Conservation (phyloP, 2,329 filamentous ascomycete genomes). For the Trichocomaceae sp. region DNA sequence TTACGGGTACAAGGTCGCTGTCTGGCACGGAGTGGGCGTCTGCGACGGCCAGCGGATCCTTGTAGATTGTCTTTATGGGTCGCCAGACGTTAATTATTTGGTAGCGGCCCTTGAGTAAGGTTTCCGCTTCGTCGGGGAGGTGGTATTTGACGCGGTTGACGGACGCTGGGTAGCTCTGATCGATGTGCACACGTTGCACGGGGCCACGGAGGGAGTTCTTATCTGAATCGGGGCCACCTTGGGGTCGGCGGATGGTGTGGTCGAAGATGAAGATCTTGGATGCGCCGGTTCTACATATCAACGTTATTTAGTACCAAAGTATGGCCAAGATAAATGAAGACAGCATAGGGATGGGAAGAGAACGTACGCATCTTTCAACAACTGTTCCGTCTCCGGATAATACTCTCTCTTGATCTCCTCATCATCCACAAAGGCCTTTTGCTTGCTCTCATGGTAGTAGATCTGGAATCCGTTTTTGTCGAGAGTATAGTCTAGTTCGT, state of each 20-base stretch:
- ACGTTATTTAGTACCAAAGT: too few species aligned
- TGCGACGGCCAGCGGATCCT: slow-evolving; percentile 51
- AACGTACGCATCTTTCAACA: slow-evolving; percentile 37
- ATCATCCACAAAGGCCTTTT: slow-evolving; percentile 37
- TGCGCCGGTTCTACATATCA: slow-evolving; percentile 40
- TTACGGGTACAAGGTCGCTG: slow-evolving; percentile 44
- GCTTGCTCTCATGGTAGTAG: slow-evolving; percentile 34
- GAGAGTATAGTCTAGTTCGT: slow-evolving; percentile 38
- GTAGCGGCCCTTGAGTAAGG: slow-evolving; percentile 39
- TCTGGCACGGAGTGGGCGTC: slow-evolving; percentile 47
- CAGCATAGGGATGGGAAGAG: too few species aligned
- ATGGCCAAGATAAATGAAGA: neutral
- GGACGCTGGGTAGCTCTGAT: slow-evolving; percentile 43
- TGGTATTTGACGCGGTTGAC: slow-evolving; percentile 40
- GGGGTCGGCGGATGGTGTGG: slow-evolving; percentile 42
- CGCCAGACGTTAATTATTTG: slow-evolving; percentile 51
- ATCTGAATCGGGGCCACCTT: slow-evolving; percentile 19
- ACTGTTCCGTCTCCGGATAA: slow-evolving; percentile 43
- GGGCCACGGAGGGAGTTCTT: slow-evolving; percentile 33
- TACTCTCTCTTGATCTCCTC: slow-evolving; percentile 37
- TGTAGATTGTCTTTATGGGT: slow-evolving; percentile 44
- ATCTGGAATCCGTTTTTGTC: slow-evolving; percentile 44
- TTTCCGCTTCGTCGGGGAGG: slow-evolving; percentile 38
- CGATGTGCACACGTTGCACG: slow-evolving; percentile 47
- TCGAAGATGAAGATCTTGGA: slow-evolving; percentile 45